Evolutionary conservation across 2,329 filamentous ascomycete genomes (phyloP).

Genomic region (Microascus cirrosus): DNA sequence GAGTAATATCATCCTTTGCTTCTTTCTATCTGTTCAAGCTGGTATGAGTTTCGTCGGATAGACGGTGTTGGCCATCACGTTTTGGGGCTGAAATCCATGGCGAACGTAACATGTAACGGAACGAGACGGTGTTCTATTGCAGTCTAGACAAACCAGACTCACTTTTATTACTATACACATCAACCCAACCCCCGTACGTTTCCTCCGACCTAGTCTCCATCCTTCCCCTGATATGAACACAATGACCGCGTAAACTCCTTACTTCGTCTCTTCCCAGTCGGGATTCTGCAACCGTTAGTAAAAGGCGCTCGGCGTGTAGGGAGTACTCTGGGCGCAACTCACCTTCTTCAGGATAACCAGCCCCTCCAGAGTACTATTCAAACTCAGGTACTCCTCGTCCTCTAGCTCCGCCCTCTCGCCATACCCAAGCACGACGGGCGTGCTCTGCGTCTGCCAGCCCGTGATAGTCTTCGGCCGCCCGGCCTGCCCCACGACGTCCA

Average conservation of each 20-base stretch:
- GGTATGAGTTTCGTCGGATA: no score
- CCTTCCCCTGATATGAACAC: neutral
- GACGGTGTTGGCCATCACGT: no score
- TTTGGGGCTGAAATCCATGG: neutral
- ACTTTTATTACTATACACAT: neutral
- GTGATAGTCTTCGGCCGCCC: constrained; percentile 98
- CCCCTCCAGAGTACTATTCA: constrained; percentile 86
- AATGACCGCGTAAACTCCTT: neutral
- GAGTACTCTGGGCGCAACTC: constrained; percentile 21
- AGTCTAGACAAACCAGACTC: neutral
- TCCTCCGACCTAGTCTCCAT: neutral
- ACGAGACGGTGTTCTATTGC: neutral
- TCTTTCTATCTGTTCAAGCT: no score
- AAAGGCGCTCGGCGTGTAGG: neutral
- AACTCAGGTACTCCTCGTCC: constrained; percentile 90
- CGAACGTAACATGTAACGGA: neutral
- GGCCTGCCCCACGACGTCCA: constrained; percentile 94
- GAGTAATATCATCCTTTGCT: no score
- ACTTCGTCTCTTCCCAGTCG: constrained; percentile 6
- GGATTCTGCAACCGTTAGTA: constrained; percentile 3
- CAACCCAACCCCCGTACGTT: neutral
- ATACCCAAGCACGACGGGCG: constrained; percentile 88
- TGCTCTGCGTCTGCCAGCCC: constrained; percentile 98
- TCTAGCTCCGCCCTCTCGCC: constrained; percentile 94
- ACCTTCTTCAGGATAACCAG: constrained; percentile 96